Evolutionary conservation across 495 filamentous ascomycete genomes (phyloP), one percentile per base, ranked within the genome.

Genomic region (Patellaria atrata): DNA sequence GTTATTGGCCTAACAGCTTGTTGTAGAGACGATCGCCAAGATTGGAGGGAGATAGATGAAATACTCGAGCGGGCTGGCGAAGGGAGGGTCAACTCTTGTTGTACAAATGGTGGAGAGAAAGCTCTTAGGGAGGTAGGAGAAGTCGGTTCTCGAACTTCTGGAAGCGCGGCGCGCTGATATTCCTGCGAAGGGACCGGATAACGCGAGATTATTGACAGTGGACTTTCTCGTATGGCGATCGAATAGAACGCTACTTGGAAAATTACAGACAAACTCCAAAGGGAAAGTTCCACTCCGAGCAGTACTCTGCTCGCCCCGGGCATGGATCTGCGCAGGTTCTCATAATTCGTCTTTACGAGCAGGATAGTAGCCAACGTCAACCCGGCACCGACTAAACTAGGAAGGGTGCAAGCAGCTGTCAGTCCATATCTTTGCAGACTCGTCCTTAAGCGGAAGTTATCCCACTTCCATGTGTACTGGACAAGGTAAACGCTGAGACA

Each of bases 1-100:
- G 50, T 47, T 16, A 53, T 38, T 21, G 50, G 50, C 5, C 41
- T 40, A 16, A 53, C 48, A 25, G 39, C 41, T 16, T 48, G 40
- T 11, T 53, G 36, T 3, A 53, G 30, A 2, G 50, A 51, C 14
- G 42, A 37, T 21, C 41, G 35, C 45, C 40, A 48, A 16, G 45
- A 48, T 18, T 23, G 40, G 17, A 51, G 33, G 6, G 47, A 51
- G 3, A 41, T 27, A 8, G 44, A 37, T 9, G 47, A 51, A 18
- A 23, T 34, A 7, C 18, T 27, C 3, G 44, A 44, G 28, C 47
- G 41, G 3, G 47, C 47, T 5, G 47, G 44, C 14, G 47, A 51
- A 5, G 47, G 47, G 7, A 49, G 26, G 24, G 27, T 30, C 19
- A 27, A 37, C 5, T 30, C 19, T 23, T 39, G 39, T 3, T 16